A percentile compares a stretch with the other conserved stretches of the same genome.
Conservation (phyloP, 345 rosid genomes). For the Bruguiera gymnorhiza region DNA sequence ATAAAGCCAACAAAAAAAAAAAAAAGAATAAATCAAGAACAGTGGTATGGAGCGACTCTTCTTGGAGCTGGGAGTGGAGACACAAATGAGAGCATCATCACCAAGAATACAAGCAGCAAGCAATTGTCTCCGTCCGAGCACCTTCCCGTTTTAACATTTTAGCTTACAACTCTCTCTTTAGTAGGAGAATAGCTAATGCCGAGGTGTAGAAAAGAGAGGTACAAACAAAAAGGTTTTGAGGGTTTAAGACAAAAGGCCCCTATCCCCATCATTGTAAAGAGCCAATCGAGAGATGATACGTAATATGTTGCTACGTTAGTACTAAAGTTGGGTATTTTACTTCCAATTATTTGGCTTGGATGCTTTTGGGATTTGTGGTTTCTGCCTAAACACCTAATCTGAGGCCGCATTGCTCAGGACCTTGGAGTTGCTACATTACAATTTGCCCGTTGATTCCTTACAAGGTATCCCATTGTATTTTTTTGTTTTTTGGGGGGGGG, state of each 20-base stretch:
- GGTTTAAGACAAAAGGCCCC: neutral
- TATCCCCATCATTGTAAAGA: conserved; percentile 1
- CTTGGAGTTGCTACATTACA: neutral
- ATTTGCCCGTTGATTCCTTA: no score
- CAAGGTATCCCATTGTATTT: no score
- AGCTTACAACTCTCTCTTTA: neutral
- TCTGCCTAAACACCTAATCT: neutral
- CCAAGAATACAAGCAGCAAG: conserved; percentile 25
- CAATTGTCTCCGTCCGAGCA: conserved; percentile 27
- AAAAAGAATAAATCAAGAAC: conserved; percentile 7
- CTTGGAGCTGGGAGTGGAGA: conserved; percentile 27
- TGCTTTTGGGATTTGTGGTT: neutral
- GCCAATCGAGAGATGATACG: conserved; percentile 1
- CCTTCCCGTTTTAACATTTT: conserved; percentile 30
- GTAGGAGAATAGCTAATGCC: no score
- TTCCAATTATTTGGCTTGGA: neutral
- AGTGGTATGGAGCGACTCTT: conserved; percentile 27
- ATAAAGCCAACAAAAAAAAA: neutral
- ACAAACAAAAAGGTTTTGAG: neutral
- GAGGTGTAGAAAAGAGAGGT: neutral
- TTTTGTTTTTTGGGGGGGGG: no score
- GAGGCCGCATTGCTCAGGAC: conserved; percentile 6
- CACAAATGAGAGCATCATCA: conserved; percentile 25
- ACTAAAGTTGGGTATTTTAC: neutral
- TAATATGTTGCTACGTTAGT: neutral